Evolutionary conservation across 805 yeast species (phyloP), one percentile per base, ranked within the genome.

Genomic region (Lipomyces chichibuensis): DNA sequence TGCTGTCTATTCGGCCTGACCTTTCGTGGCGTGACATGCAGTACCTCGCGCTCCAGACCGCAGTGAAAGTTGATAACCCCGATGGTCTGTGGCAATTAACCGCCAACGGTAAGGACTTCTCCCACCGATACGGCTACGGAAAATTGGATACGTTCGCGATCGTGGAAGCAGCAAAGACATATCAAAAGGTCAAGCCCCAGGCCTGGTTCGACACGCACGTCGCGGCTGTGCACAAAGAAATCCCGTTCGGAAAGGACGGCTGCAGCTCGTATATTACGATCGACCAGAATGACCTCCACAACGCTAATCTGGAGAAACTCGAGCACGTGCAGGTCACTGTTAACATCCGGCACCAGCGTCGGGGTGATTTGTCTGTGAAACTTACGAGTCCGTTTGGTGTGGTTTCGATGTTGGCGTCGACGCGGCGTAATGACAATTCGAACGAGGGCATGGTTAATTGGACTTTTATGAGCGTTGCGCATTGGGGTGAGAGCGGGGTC

Each of bases 381-480:
- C 82, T 95, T 64, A 80, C 80, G 7, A 89, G 97, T 2, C 99
- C 99, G 3, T 74, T 77, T 39, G 97, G 97, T 0, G 82, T 90
- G 37, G 80, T 80, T 8, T 91, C 97, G 23, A 84, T 86, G 57
- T 82, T 95, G 67, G 97, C 95, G 0, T 84, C 87, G 29, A 82
- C 82, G 23, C 84, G 99, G 72, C 79, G 78, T 6, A 71, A 78
- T 23, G 99, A 95, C 77, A 70, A 65, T 8, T 81, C 87, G 5
- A 69, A 72, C 1, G 80, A 76, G 0, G 97, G 97, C 0, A 89
- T 91, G 71, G 73, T 76, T 4, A 82, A 89, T 72, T 95, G 99
- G 99, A 90, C 91, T 1, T 95, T 95, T 75, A 91, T 93, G 91
- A 85, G 94, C 11, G 98, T 95, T n/a, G 98, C 97, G 0, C 98